These are phyloP conservation scores for Nothophoma quercina DNA, from an alignment of 2,329 filamentous ascomycete genomes.

Conservation along the genomic window DNA sequence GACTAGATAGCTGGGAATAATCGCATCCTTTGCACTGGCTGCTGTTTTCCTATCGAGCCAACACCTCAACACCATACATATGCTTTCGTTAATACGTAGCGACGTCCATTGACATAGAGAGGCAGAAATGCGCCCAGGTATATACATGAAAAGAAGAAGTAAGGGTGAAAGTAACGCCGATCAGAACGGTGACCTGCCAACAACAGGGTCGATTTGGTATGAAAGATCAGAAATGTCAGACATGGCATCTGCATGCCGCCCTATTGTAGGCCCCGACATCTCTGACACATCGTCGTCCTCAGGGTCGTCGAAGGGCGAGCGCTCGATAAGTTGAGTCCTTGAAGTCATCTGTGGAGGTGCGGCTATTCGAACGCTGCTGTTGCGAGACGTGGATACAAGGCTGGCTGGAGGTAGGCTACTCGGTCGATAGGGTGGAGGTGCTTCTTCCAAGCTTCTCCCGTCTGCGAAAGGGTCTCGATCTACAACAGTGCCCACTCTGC, in stretches of 20 bases:
- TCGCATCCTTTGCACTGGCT: constrained; percentile 7
- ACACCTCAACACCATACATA: constrained; percentile 3
- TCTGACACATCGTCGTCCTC: constrained; percentile 40
- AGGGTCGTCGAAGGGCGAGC: constrained; percentile 47
- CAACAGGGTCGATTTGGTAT: constrained; percentile 40
- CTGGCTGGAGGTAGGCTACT: constrained; percentile 40
- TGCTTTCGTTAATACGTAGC: constrained; percentile 1
- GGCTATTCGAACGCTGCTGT: constrained; percentile 40
- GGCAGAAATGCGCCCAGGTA: not conserved
- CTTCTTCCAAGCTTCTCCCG: constrained; percentile 37
- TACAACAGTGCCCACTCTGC: constrained; percentile 16
- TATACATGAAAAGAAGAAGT: constrained; percentile 3
- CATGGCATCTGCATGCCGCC: constrained; percentile 30
- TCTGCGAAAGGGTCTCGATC: constrained; percentile 44
- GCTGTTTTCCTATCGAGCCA: not conserved
- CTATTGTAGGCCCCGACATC: constrained; percentile 30
- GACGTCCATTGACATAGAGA: not conserved
- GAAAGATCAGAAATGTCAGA: constrained; percentile 44
- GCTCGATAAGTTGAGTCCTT: constrained; percentile 33
- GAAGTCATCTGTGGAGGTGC: constrained; percentile 22
- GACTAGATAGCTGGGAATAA: constrained; percentile 10
- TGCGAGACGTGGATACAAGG: constrained; percentile 39
- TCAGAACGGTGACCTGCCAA: constrained; percentile 23
- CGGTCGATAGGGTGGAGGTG: constrained; percentile 49
- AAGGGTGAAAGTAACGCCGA: not conserved